Conservation (phyloP, 2,329 filamentous ascomycete species). For the Plenodomus biglobosus region DNA sequence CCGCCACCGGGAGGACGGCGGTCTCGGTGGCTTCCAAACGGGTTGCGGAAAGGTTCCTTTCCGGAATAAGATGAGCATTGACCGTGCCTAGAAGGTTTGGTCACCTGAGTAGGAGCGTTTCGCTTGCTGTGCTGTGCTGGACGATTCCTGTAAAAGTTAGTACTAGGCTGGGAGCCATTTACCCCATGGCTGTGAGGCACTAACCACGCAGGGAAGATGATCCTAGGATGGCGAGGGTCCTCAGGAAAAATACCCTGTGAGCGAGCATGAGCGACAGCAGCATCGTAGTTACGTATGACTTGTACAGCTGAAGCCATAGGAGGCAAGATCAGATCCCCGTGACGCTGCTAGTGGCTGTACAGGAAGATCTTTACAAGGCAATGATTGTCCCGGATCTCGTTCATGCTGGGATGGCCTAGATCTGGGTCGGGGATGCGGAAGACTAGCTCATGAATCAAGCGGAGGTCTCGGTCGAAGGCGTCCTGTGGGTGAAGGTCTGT, state of each 20-base stretch:
- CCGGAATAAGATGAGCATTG: too few relatives aligned
- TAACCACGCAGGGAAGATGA: not conserved
- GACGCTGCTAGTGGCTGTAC: conserved; percentile 7
- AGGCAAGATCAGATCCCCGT: conserved; percentile 12
- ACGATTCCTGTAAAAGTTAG: not conserved
- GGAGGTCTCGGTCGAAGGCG: conserved; percentile 4
- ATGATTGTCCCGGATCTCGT: conserved; percentile 3
- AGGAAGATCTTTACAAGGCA: conserved; percentile 9
- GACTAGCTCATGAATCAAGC: conserved; percentile 7
- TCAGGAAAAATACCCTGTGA: not conserved
- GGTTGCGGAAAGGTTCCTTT: too few relatives aligned
- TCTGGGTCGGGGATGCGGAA: conserved; percentile 4
- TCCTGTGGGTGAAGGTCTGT: not conserved
- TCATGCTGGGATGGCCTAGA: conserved; percentile 4
- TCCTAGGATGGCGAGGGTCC: not conserved
- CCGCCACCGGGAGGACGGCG: not conserved
- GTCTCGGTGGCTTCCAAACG: not conserved
- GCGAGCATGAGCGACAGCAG: not conserved
- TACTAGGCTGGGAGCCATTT: not conserved
- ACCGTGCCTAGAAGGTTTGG: too few relatives aligned
- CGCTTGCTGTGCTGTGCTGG: not conserved
- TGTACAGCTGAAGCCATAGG: not conserved
- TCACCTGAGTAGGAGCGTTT: too few relatives aligned
- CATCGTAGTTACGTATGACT: not conserved
- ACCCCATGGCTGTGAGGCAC: not conserved